Conservation (phyloP, 2,329 filamentous ascomycete species). For the Arachnomyces sp. region DNA sequence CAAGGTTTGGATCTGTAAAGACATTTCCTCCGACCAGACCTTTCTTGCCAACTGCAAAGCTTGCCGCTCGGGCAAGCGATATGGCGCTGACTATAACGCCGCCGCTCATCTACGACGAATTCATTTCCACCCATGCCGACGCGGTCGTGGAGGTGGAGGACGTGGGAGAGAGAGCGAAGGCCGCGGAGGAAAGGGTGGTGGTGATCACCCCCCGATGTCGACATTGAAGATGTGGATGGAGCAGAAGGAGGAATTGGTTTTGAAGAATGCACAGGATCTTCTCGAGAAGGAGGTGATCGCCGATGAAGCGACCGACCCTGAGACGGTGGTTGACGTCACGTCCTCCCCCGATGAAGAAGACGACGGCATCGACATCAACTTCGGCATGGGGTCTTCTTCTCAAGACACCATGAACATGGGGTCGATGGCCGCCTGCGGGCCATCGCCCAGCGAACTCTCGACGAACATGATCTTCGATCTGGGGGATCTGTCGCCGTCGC, state of each 20-base stretch:
- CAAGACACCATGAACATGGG: background rate
- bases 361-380: background rate
- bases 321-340: slow-evolving; percentile 2
- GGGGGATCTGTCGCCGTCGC: slow-evolving; percentile 10
- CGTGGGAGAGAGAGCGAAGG: slow-evolving; percentile 53
- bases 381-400: slow-evolving; percentile 2
- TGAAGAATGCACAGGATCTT: slow-evolving; percentile 25
- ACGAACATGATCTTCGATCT: slow-evolving; percentile 15
- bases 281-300: slow-evolving; percentile 19
- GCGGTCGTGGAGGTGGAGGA: slow-evolving; percentile 38
- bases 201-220: slow-evolving; percentile 56
- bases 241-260: slow-evolving; percentile 45
- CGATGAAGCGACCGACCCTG: slow-evolving; percentile 14
- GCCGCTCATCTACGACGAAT: slow-evolving; percentile 81
- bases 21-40: slow-evolving; percentile 51
- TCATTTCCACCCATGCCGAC: slow-evolving; percentile 70
- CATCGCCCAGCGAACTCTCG: slow-evolving; percentile 5
- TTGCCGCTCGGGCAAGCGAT: slow-evolving; percentile 68
- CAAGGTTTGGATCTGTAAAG: slow-evolving; percentile 58
- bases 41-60: slow-evolving; percentile 77
- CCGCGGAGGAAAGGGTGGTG: slow-evolving; percentile 54
- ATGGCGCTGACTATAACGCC: slow-evolving; percentile 90
- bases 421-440: background rate
- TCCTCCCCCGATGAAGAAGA: slow-evolving; percentile 5
- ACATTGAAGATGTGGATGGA: slow-evolving; percentile 54